These are phyloP conservation scores for Allium cepa DNA, from an alignment of 106 monocot genomes.

Conservation along the genomic window DNA sequence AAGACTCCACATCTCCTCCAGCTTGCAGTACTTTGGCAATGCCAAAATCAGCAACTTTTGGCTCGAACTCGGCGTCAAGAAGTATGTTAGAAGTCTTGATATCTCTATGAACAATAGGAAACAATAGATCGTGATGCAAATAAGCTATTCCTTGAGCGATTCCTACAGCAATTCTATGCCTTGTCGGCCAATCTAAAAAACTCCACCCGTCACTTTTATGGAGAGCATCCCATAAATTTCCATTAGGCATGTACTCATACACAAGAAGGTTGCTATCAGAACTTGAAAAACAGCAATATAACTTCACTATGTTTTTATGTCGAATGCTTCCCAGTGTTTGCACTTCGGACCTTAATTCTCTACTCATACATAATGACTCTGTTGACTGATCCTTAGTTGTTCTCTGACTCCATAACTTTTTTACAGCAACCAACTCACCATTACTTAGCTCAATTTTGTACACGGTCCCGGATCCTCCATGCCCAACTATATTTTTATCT, in stretches of 20 bases:
- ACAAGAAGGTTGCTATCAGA: constrained; percentile 74
- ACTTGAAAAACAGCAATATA: constrained; percentile 88
- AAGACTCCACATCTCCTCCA: constrained; percentile 34
- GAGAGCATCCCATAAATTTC: constrained; percentile 92
- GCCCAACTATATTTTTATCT: constrained; percentile 92
- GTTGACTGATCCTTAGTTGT: constrained; percentile 18
- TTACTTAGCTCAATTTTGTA: constrained; percentile 84
- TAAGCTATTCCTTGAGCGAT: constrained; percentile 86
- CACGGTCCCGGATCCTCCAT: constrained; percentile 87
- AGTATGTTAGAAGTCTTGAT: constrained; percentile 92
- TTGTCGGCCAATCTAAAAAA: constrained; percentile 68
- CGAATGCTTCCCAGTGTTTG: constrained; percentile 89
- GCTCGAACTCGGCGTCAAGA: constrained; percentile 79
- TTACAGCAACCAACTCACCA: constrained; percentile 81
- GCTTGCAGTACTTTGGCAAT: constrained; percentile 84
- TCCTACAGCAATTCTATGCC: constrained; percentile 70
- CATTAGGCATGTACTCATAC: constrained; percentile 97
- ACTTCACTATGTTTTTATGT: constrained; percentile 98
- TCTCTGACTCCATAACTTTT: constrained; percentile 58
- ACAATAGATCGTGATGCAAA: constrained; percentile 82
- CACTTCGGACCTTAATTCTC: constrained; percentile 76
- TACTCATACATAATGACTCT: constrained; percentile 24
- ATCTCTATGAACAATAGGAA: constrained; percentile 81
- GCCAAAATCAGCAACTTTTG: constrained; percentile 95
- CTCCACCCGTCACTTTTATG: constrained; percentile 32